Evolutionary conservation across 2,329 filamentous ascomycete species (phyloP).

Genomic region (Colletotrichum neosansevieriae): DNA sequence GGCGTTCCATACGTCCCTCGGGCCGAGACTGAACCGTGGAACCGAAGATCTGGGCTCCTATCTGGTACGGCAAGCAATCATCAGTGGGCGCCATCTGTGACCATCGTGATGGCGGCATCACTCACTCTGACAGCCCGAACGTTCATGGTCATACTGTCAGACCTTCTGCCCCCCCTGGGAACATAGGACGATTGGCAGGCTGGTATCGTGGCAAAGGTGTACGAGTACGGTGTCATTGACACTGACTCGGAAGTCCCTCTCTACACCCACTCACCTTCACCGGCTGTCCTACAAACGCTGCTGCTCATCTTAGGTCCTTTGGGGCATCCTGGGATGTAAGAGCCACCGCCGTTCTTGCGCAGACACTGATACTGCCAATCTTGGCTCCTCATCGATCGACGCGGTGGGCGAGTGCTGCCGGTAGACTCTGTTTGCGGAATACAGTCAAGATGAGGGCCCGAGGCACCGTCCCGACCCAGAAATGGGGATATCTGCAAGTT

Average conservation of each 20-base stretch:
- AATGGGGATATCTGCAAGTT: slow-evolving; percentile 42
- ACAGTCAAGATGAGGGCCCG: not conserved
- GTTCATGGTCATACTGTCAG: slow-evolving; percentile 26
- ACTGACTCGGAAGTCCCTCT: slow-evolving; percentile 10
- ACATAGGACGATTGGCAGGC: not conserved
- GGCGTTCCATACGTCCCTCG: slow-evolving; percentile 1
- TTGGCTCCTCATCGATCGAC: not conserved
- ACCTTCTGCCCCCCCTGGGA: not conserved
- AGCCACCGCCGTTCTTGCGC: not conserved
- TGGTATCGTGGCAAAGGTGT: slow-evolving; percentile 9
- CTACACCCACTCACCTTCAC: not conserved
- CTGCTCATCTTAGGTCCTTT: not conserved
- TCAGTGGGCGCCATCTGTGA: not conserved
- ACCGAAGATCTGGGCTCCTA: not conserved
- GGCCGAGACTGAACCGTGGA: slow-evolving; percentile 20
- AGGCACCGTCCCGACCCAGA: slow-evolving; percentile 28
- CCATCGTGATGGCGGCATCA: not conserved
- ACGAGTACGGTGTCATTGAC: slow-evolving; percentile 3
- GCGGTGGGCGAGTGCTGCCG: not conserved
- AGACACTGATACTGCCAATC: not conserved
- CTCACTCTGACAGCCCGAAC: not conserved
- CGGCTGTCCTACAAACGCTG: not conserved
- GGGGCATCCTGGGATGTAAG: not conserved
- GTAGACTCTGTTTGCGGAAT: slow-evolving; percentile 3
- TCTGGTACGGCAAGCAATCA: not conserved